phyloP scores from a whole-genome alignment of 1,139 yeast species.

The Taphrina wiesneri region DNA sequence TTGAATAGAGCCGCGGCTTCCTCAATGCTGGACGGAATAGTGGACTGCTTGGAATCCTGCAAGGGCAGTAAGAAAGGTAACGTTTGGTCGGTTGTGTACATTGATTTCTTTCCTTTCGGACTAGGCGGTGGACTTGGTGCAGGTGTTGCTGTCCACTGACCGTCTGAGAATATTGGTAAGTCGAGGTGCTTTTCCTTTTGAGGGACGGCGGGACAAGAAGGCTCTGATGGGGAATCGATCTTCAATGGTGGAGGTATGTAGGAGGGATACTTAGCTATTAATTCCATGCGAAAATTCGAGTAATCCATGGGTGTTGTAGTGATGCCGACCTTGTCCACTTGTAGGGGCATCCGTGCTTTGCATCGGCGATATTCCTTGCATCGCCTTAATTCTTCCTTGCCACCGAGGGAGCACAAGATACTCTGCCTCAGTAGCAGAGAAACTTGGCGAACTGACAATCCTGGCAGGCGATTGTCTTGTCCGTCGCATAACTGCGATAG shows the following conservation, averaged over 20 bases:
- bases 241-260: constrained; percentile 50
- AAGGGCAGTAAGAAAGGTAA: constrained; percentile 79
- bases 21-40: constrained; percentile 69
- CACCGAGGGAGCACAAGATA: constrained; percentile 68
- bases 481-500: constrained; percentile 2
- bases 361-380: constrained; percentile 56
- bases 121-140: constrained; percentile 47
- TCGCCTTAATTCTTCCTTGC: constrained; percentile 48
- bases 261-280: constrained; percentile 73
- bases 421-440: constrained; percentile 61
- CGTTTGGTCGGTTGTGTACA: constrained; percentile 72
- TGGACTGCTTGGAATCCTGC: constrained; percentile 44
- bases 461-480: background rate
- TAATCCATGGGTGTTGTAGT: constrained; percentile 77
- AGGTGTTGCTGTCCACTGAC: constrained; percentile 47
- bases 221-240: background rate
- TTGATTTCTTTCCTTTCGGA: constrained; percentile 65
- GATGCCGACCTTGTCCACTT: constrained; percentile 44
- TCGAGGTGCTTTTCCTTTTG: background rate
- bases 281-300: constrained; percentile 72
- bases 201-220: background rate
- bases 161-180: constrained; percentile 11
- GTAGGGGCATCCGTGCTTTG: constrained; percentile 51
- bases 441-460: constrained; percentile 37
- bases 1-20: constrained; percentile 74